Evolutionary conservation across 2,329 filamentous ascomycete genomes (phyloP), one percentile per base, ranked within the genome.

Genomic region (Tolypocladium album): DNA sequence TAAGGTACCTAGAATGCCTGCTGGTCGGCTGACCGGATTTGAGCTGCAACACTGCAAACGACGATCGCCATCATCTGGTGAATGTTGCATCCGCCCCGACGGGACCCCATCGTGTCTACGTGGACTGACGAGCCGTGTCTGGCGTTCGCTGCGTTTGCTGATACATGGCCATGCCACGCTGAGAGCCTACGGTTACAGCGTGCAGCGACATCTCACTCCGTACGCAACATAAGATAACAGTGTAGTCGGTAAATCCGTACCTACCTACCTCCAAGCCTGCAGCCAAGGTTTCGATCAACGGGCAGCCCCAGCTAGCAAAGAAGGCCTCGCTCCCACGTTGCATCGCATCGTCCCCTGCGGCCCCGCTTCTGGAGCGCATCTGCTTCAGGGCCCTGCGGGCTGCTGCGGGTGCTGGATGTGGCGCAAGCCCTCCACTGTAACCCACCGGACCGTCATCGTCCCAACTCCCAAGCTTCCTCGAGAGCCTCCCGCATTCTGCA

Each of bases 301-400:
- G 11, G 36, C 36, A 31, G 5, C 27, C 27, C 5, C 27, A 3
- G 27, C 27, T 31, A 31, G 27, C 27, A 5, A 31, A 31, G 27
- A 31, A 31, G 5, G 27, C 27, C 57, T 47, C 42, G 59, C 56
- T 58, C 56, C 59, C 50, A 61, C 59, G 59, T 61, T 61, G 59
- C 59, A 61, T 61, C 42, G 59, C 59, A 61, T 58, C 42, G 31
- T 20, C 39, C 39, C 42, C 50, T 20, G 43, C 42, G 27, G 55
- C 17, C 47, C 24, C n/a, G 38, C 36, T 24, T 40, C 34, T n/a
- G 50, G 47, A 4, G 24, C 24, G 47, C 7, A 36, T n/a, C 50
- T 20, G 27, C 47, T 52, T 34, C 47, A 52, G 47, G 47, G 47
- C 17, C 47, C 20, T 34, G 22, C 17, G 12, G 43, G n/a, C 11